phyloP scores from a whole-genome alignment of 2,329 filamentous ascomycete genomes.

The Biscogniauxia mediterranea region DNA sequence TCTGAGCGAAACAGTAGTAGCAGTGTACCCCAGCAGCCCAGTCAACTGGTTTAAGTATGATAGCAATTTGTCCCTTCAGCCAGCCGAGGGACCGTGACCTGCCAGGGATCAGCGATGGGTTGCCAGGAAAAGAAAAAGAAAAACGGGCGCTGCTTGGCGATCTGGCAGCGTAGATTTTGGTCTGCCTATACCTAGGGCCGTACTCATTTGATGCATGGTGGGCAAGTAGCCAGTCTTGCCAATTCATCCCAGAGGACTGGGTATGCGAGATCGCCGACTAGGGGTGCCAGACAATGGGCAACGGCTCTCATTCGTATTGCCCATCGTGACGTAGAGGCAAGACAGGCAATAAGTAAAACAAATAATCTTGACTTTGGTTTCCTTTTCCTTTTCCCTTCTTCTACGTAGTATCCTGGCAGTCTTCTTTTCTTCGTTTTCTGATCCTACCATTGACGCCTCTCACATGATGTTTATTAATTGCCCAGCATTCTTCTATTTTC shows the following conservation, averaged over 20 bases:
- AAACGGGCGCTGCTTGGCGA: background rate
- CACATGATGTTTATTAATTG: too few relatives aligned
- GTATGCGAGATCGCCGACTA: constrained; percentile 1
- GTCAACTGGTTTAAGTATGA: background rate
- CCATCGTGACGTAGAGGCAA: too few relatives aligned
- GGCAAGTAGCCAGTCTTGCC: background rate
- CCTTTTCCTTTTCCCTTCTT: background rate
- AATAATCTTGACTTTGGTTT: background rate
- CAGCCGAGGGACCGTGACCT: background rate
- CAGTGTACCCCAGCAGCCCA: too few relatives aligned
- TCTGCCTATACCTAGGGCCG: background rate
- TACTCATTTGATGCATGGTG: background rate
- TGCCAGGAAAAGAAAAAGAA: background rate
- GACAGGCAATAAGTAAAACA: too few relatives aligned
- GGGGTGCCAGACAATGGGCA: background rate
- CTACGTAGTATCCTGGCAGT: too few relatives aligned
- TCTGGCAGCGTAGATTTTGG: background rate
- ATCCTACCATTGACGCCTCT: too few relatives aligned
- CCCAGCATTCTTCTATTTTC: too few relatives aligned
- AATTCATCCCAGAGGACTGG: background rate
- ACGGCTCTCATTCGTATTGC: background rate
- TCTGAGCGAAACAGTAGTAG: too few relatives aligned
- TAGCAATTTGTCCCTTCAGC: background rate
- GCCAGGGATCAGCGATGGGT: background rate
- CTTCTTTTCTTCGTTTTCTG: too few relatives aligned